phyloP scores from a whole-genome alignment of 208 protist species.

The Trichomonas vaginalis region DNA sequence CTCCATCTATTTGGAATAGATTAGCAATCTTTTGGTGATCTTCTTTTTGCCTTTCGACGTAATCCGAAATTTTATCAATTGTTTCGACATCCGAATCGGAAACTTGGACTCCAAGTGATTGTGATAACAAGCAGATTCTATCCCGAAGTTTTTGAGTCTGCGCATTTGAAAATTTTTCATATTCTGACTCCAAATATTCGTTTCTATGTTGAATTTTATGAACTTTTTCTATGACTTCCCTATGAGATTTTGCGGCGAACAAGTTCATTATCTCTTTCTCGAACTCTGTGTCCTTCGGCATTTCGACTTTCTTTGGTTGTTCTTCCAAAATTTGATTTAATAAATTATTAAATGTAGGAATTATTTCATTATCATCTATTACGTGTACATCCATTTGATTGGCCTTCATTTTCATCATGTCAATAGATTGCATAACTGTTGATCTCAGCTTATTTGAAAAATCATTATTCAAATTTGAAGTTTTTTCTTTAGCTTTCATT shows the following conservation, averaged over 20 bases:
- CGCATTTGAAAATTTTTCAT: background rate
- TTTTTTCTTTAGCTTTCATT: background rate
- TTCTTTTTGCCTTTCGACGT: background rate
- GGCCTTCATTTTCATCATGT: background rate
- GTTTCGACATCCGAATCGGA: background rate
- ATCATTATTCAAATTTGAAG: background rate
- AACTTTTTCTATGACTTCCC: background rate
- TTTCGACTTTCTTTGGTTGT: background rate
- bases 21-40: background rate
- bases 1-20: background rate
- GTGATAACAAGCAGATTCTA: background rate
- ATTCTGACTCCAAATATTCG: background rate
- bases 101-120: background rate
- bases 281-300: background rate
- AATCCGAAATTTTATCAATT: background rate
- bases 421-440: background rate
- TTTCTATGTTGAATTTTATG: background rate
- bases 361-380: background rate
- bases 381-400: background rate
- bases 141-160: background rate
- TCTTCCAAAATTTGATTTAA: background rate
- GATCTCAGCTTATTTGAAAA: background rate
- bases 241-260: background rate
- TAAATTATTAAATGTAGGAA: background rate
- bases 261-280: background rate